Base-by-base conservation (phyloP, 305 asterid species). In the Solanum hybrid region DNA sequence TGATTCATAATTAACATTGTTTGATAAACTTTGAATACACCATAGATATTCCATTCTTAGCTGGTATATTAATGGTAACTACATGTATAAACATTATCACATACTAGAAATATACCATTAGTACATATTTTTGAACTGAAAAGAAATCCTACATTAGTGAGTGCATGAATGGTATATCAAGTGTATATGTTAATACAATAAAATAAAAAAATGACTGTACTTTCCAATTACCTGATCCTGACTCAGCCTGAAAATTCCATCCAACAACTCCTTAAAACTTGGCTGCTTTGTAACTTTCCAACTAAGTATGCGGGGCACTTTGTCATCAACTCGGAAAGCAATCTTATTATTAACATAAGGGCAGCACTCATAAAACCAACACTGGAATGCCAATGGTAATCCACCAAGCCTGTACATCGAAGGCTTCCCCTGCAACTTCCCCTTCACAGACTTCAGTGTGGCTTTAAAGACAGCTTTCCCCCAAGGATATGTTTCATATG, bases 361-460 rank as follows among this genome's bases (percentile, higher is more conserved):
- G 27, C 87, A 83, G n/a, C 87, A 83, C 87, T 83, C 87, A 57
- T 83, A 83, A 83, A 83, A 83, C 87, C 87, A 83, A 83, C 87
- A 83, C 27, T 83, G 87, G 87, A 45, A 45, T 45, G 87, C 87
- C 39, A 83, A 45, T 29, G 87, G 87, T 29, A 83, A 83, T 41
- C 87, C 87, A 83, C 75, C 73, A 83, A 83, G 87, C 87, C 87
- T 83, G 87, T 83, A 83, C 73, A 83, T 41, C 20, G 38, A 83
- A 31, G 87, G 87, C 29, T 83, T 83, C 87, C 87, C 39, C 36
- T 13, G 87, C 87, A 83, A 29, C 87, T 57, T 83, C 22, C 87
- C 87, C 87, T 45, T 83, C 37, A 83, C 61, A 83, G 87, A 45
- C 75, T 45, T 3, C 87, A 83, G 6, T 8, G 38, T 45, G 73